Conservation (phyloP, 768 basidiomycete species). For the Agrocybe chaxingu region DNA sequence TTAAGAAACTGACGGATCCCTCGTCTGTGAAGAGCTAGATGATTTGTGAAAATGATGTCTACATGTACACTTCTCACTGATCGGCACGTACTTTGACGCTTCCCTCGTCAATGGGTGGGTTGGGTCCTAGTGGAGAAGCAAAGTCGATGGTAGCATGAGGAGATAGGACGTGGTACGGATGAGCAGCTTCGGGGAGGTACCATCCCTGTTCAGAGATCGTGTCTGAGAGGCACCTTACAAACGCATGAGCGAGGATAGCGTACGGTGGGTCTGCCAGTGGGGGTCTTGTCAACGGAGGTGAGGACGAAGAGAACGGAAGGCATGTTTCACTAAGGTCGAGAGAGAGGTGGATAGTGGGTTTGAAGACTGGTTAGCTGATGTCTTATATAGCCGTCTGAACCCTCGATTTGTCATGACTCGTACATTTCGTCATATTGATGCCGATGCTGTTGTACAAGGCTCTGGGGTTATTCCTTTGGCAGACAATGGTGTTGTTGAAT, state of each 20-base stretch:
- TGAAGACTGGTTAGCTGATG: background rate
- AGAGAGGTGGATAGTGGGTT: background rate
- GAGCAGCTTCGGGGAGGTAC: constrained; percentile 76
- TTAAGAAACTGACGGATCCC: constrained; percentile 53
- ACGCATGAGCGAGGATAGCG: constrained; percentile 9
- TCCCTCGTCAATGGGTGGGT: constrained; percentile 63
- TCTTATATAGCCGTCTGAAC: background rate
- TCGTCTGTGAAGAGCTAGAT: constrained; percentile 49
- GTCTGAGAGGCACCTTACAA: background rate
- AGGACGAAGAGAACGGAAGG: constrained; percentile 68
- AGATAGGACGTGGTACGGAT: constrained; percentile 60
- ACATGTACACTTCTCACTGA: too few relatives aligned
- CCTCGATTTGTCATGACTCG: background rate
- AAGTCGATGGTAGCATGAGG: constrained; percentile 54
- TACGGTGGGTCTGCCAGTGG: constrained; percentile 51
- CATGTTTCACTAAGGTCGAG: constrained; percentile 20
- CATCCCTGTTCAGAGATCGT: constrained; percentile 47
- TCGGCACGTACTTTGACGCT: constrained; percentile 44
- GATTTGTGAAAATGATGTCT: background rate
- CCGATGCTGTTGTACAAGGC: too few relatives aligned
- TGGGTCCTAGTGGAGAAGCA: constrained; percentile 59
- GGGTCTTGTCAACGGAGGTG: constrained; percentile 60
- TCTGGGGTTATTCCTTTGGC: too few relatives aligned
- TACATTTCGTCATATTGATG: too few relatives aligned
- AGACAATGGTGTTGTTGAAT: too few relatives aligned